A percentile compares a stretch with the other conserved stretches of the same genome.
These are phyloP conservation scores for Fusarium phyllophilum DNA, from an alignment of 2,329 filamentous ascomycete genomes.

Conservation along the genomic window DNA sequence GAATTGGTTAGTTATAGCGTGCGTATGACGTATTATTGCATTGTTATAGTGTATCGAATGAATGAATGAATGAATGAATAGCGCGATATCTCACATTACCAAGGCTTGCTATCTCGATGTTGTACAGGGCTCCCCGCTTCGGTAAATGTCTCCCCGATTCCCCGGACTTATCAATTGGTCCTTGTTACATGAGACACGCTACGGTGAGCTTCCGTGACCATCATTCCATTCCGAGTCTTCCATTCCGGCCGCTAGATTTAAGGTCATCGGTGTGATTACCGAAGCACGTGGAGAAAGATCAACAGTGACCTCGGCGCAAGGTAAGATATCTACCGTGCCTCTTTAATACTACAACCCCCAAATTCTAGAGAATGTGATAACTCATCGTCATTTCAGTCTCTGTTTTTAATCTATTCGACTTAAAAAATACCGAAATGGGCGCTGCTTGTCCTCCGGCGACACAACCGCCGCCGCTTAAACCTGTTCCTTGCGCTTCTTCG, in stretches of 20 bases:
- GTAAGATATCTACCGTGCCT: not conserved
- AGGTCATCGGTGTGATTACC: slow-evolving; percentile 26
- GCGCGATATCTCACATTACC: no score
- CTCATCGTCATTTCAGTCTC: not conserved
- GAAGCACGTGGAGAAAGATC: slow-evolving; percentile 37
- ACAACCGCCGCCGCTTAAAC: slow-evolving; percentile 20
- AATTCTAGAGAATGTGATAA: slow-evolving; percentile 26
- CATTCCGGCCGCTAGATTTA: slow-evolving; percentile 10
- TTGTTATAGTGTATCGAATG: not conserved
- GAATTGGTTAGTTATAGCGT: slow-evolving; percentile 5
- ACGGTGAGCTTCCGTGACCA: slow-evolving; percentile 14
- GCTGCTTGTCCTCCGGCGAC: slow-evolving; percentile 23
- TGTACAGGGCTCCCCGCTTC: not conserved
- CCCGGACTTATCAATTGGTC: not conserved
- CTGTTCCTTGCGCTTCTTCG: slow-evolving; percentile 57
- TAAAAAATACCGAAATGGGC: slow-evolving; percentile 14
- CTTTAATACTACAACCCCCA: slow-evolving; percentile 1
- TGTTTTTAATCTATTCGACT: not conserved
- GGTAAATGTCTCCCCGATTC: slow-evolving; percentile 1
- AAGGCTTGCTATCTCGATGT: not conserved
- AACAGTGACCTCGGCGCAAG: slow-evolving; percentile 26
- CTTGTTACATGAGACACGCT: not conserved
- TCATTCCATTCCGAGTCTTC: slow-evolving; percentile 1
- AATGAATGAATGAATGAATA: slow-evolving; percentile 2
- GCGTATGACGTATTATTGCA: not conserved